Percentiles rank a stretch among this genome's conserved stretches.
These are phyloP conservation scores for Sclerotinia borealis DNA, from an alignment of 2,329 filamentous ascomycete species.

Conservation along the genomic window DNA sequence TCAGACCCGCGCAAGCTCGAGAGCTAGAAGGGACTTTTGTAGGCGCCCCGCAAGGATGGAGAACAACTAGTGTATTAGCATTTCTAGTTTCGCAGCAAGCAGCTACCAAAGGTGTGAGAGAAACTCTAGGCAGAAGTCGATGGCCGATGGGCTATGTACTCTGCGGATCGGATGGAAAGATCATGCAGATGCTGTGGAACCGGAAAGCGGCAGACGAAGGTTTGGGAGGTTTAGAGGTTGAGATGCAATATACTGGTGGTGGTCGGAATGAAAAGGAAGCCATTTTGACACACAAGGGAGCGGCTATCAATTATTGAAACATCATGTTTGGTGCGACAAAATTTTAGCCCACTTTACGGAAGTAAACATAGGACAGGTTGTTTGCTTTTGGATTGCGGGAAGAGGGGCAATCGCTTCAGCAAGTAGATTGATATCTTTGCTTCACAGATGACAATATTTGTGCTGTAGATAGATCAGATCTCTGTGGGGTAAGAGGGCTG, in stretches of 20 bases:
- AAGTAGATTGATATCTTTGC: slow-evolving; percentile 2
- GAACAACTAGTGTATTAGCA: slow-evolving; percentile 54
- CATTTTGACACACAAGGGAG: slow-evolving; percentile 47
- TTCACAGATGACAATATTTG: background rate
- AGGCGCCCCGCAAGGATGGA: slow-evolving; percentile 68
- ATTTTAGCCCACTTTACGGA: background rate
- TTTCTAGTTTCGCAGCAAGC: slow-evolving; percentile 62
- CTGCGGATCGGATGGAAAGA: slow-evolving; percentile 49
- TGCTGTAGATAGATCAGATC: background rate
- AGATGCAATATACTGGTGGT: slow-evolving; percentile 37
- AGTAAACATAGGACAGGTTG: background rate
- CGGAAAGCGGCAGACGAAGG: slow-evolving; percentile 53
- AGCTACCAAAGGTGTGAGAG: slow-evolving; percentile 73
- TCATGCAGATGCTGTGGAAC: slow-evolving; percentile 72
- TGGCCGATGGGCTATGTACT: slow-evolving; percentile 69
- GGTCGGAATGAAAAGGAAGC: slow-evolving; percentile 36
- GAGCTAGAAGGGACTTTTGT: slow-evolving; percentile 75
- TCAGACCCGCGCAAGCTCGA: slow-evolving; percentile 55
- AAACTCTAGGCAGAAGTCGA: slow-evolving; percentile 59
- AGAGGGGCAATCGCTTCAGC: background rate
- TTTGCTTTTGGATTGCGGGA: background rate
- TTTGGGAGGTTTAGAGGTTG: slow-evolving; percentile 53
- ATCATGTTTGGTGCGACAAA: background rate
- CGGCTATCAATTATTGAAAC: slow-evolving; percentile 22
- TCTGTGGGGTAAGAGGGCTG: too few species aligned